Conservation (phyloP, 345 rosid genomes). For the Dipteronia dyeriana region DNA sequence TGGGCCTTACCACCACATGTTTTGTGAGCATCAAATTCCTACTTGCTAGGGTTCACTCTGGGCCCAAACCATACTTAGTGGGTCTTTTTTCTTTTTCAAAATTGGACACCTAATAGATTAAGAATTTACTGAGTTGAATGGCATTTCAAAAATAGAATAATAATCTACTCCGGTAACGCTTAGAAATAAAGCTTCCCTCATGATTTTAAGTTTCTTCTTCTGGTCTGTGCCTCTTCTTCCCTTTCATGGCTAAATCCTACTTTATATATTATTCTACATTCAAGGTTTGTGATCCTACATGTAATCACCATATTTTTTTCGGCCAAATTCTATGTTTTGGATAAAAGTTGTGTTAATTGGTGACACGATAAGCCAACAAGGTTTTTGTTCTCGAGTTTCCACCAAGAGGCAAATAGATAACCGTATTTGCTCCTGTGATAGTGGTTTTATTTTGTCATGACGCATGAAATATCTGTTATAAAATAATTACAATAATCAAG, state of each 20-base stretch:
- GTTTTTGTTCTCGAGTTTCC: not conserved
- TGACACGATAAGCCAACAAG: not conserved
- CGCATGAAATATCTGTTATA: too few relatives aligned
- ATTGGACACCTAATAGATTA: too few relatives aligned
- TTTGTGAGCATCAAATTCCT: not conserved
- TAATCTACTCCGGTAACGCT: too few relatives aligned
- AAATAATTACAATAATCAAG: too few relatives aligned
- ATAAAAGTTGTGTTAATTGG: not conserved
- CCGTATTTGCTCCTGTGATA: not conserved
- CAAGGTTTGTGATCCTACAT: too few relatives aligned
- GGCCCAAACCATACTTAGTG: not conserved
- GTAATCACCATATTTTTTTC: not conserved
- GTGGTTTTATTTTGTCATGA: too few relatives aligned
- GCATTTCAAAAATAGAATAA: too few relatives aligned
- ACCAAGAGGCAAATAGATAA: not conserved
- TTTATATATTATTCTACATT: not conserved
- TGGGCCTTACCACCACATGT: constrained; percentile 18
- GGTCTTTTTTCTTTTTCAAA: not conserved
- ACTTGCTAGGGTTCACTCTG: not conserved
- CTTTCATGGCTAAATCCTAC: not conserved
- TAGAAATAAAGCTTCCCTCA: too few relatives aligned
- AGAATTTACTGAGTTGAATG: too few relatives aligned
- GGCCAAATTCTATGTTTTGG: not conserved
- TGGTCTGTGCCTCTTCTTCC: not conserved
- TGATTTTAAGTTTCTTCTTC: too few relatives aligned